These are phyloP conservation scores for Mycena leptocephala DNA, from an alignment of 768 basidiomycete genomes.

Conservation along the genomic window DNA sequence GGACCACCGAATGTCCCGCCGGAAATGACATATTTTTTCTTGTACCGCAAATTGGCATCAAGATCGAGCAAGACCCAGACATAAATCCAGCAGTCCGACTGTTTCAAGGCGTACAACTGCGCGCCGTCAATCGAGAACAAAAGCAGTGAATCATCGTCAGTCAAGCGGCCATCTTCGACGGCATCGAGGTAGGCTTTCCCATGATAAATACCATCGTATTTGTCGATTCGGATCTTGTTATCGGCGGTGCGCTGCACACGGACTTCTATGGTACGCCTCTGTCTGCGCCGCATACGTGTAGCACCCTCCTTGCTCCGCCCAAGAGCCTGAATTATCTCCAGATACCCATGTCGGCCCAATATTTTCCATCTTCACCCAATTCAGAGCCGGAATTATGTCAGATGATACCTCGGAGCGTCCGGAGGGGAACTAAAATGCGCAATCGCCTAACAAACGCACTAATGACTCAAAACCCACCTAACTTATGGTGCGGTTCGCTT, in stretches of 20 bases:
- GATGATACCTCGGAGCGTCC: no score
- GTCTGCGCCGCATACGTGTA: constrained; percentile 39
- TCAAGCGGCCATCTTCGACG: constrained; percentile 38
- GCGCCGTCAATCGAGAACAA: constrained; percentile 58
- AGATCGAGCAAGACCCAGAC: constrained; percentile 58
- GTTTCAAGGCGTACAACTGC: constrained; percentile 60
- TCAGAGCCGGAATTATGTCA: no score
- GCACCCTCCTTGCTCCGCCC: constrained; percentile 41
- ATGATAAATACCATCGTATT: constrained; percentile 45
- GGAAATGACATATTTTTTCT: constrained; percentile 42
- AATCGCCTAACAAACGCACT: no score
- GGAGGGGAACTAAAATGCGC: no score
- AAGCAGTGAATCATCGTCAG: constrained; percentile 51
- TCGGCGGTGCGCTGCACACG: constrained; percentile 1
- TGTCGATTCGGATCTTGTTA: constrained; percentile 11
- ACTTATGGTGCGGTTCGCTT: no score
- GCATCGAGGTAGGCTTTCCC: constrained; percentile 45
- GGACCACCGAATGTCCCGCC: constrained; percentile 46
- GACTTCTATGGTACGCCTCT: constrained; percentile 27
- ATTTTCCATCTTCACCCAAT: no score
- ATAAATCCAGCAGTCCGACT: constrained; percentile 60
- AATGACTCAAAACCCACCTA: no score
- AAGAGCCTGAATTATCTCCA: constrained; percentile 55
- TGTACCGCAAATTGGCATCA: constrained; percentile 42
- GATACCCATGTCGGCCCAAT: no score